Base-by-base conservation (phyloP, 1,139 yeast species). In the Kodamaea plutei region DNA sequence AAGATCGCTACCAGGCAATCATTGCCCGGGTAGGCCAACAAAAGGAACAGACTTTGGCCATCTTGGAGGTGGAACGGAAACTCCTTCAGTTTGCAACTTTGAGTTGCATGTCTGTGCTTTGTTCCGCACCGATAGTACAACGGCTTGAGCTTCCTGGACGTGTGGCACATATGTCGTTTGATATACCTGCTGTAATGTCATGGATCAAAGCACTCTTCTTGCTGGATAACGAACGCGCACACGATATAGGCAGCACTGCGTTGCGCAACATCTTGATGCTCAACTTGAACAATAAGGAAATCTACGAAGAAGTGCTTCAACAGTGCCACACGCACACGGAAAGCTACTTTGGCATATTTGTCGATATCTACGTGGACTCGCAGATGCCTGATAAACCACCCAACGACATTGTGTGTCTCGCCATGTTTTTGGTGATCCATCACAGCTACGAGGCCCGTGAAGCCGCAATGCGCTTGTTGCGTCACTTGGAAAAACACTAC, bases 71-170 rank as follows among this genome's bases (percentile, higher is more conserved):
- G 26, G 96, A 89, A 50, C 76, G 76, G 44, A 74, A 79, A 31
- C 78, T 81, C 20, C 58, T 89, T 9, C 89, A 87, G 43, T 61
- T 71, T 20, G 72, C 95, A 1, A 73, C 94, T 0, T 64, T 87
- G 31, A 82, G 87, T 40, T 79, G 95, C 28, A 84, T 93, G 94
- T 84, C 95, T 0, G 69, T 81, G 0, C 60, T 91, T 17, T 81
- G 95, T 43, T 73, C 79, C 2, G 83, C 85, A 15, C 70, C 77
- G 5, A 73, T 82, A 8, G 67, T 70, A 13, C 76, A 76, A 34
- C 58, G 65, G 2, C 61, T 76, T 22, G 64, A 62, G 15, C 65
- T 69, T 11, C 63, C 71, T 8, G 69, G 68, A 12, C 55, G 56
- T 15, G 47, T 59, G 5, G 72, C 69, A 1, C 57, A 73, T 1